A percentile compares a stretch with the other conserved stretches of the same genome.
Conservation (phyloP, 2,329 filamentous ascomycete genomes). For the Xylariaceae sp. region DNA sequence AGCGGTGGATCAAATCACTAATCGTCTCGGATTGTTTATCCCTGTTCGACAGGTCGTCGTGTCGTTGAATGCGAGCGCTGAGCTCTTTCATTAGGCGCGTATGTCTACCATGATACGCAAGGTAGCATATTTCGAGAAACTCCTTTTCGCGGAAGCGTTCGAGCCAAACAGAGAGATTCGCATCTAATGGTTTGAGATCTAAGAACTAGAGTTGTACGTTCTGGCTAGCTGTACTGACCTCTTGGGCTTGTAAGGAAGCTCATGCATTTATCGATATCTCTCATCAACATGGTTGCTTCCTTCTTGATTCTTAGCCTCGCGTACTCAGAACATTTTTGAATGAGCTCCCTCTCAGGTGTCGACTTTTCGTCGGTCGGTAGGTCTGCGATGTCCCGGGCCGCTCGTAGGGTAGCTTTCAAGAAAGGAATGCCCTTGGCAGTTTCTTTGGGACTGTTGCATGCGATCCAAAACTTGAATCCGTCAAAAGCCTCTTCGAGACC, state of each 20-base stretch:
- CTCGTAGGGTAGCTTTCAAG: slow-evolving; percentile 36
- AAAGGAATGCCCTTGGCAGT: slow-evolving; percentile 39
- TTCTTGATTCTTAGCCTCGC: slow-evolving; percentile 22
- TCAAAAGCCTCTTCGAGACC: slow-evolving; percentile 45
- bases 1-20: slow-evolving; percentile 44
- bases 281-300: slow-evolving; percentile 15
- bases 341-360: slow-evolving; percentile 26
- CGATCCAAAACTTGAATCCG: slow-evolving; percentile 50
- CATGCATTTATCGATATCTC: slow-evolving; percentile 1
- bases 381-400: slow-evolving; percentile 7
- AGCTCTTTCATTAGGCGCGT: slow-evolving; percentile 17
- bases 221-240: slow-evolving; percentile 17
- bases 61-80: background rate
- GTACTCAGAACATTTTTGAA: slow-evolving; percentile 26
- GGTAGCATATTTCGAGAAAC: slow-evolving; percentile 21
- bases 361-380: slow-evolving; percentile 2
- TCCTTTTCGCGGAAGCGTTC: background rate
- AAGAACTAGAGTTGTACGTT: background rate
- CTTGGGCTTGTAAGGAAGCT: background rate
- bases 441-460: slow-evolving; percentile 44
- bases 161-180: slow-evolving; percentile 24
- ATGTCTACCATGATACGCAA: slow-evolving; percentile 26
- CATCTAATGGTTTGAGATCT: slow-evolving; percentile 14
- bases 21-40: slow-evolving; percentile 21
- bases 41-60: background rate